These are phyloP conservation scores for Boletus rex-veris DNA, from an alignment of 768 basidiomycete species.

Conservation along the genomic window DNA sequence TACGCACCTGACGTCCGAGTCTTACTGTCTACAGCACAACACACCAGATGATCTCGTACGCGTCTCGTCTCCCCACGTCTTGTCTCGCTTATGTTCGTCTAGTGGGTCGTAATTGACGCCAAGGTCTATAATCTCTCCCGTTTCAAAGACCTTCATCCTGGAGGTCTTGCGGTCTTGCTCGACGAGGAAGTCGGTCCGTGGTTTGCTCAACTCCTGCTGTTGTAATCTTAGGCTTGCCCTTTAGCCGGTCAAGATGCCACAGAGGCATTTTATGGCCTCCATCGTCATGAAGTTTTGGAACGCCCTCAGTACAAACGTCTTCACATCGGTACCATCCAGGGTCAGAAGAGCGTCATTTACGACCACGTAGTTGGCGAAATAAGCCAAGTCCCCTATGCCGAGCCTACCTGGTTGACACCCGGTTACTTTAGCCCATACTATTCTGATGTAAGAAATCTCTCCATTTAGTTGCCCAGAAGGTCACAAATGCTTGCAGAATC, in stretches of 20 bases:
- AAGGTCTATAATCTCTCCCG: slow-evolving; percentile 81
- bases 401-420: slow-evolving; percentile 75
- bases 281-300: slow-evolving; percentile 78
- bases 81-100: not conserved
- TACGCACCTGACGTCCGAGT: not conserved
- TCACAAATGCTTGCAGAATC: slow-evolving; percentile 36
- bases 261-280: slow-evolving; percentile 83
- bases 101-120: slow-evolving; percentile 85
- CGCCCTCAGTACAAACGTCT: slow-evolving; percentile 73
- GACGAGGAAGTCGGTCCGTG: slow-evolving; percentile 69
- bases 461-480: not conserved
- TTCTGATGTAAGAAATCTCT: slow-evolving; percentile 46
- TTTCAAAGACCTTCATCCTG: slow-evolving; percentile 81
- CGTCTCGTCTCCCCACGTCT: not conserved
- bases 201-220: not conserved
- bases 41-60: slow-evolving; percentile 70
- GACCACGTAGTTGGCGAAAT: slow-evolving; percentile 52
- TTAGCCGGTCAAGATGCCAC: slow-evolving; percentile 85
- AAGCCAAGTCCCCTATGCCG: slow-evolving; percentile 81
- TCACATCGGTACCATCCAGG: slow-evolving; percentile 69
- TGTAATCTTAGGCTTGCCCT: not conserved
- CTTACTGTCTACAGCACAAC: slow-evolving; percentile 53
- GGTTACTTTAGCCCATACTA: slow-evolving; percentile 74
- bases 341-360: slow-evolving; percentile 53
- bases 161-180: slow-evolving; percentile 75